Base-by-base conservation (phyloP, 1,139 yeast species). In the Protomyces inouyei region DNA sequence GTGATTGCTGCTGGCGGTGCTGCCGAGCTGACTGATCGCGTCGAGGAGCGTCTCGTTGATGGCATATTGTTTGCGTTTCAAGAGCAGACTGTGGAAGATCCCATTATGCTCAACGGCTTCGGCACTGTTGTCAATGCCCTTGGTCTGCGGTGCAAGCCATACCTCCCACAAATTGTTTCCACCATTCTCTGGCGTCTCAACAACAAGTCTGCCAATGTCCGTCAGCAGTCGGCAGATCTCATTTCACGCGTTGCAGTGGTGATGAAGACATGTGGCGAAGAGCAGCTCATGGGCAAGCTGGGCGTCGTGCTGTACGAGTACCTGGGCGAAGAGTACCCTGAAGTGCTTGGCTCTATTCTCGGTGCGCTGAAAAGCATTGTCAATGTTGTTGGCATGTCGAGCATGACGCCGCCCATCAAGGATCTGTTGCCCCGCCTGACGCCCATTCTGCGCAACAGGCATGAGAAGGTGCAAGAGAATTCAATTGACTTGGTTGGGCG, bases 301-400 rank as follows among this genome's bases (percentile, higher is more conserved):
- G 86, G 92, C 4, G 82, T 88, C 35, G 86, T 91, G 21, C 78
- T 95, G 48, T 91, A 88, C 73, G 99, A 95, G 73, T 88, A 95
- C 18, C 79, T 95, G 21, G 98, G 98, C 25, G 99, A 95, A 72
- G 95, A 88, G 6, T 91, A 86, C 69, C 98, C 98, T 0, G 97
- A 91, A 64, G 98, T 92, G 1, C 78, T 95, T 55, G 97, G 96
- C 0, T 87, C 97, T 0, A 82, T 93, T 2, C 78, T 95, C 18
- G 82, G 82, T 25, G 97, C 96, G 0, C 75, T 93, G 69, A 77
- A 82, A 65, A 75, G 80, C 9, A 81, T 85, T 18, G 80, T 85
- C 3, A 72, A 76, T 1, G 82, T 77, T 28, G 80, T 83, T 12
- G 85, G 86, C 0, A 76, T 88, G 46, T 79, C 82, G 9, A 76